Evolutionary conservation across 225 moss, liverwort and hornwort genomes (phyloP), one percentile per base, ranked within the genome.

Genomic region (Physcomitrium patens): DNA sequence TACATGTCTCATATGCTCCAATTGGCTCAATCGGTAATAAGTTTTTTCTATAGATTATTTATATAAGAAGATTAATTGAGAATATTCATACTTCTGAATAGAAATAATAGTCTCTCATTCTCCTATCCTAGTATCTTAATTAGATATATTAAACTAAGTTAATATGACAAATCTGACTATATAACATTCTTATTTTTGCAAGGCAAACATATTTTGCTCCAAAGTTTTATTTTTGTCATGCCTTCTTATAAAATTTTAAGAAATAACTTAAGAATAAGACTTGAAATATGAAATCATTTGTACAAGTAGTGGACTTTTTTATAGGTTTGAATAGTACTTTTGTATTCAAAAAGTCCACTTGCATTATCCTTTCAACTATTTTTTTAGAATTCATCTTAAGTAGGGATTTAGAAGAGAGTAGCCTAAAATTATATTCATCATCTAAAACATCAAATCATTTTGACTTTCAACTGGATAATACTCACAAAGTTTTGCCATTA

Each of bases 301-400:
- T 12, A 44, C 53, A 59, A 59, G 47, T 69, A 61, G 19, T 52
- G 43, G 16, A 37, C 22, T 42, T 63, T 71, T 28, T 68, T 58
- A 67, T 91, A 95, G 95, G 91, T 72, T 81, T 97, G 41, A 94
- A 94, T 73, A 93, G 91, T 67, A 97, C 97, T 42, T 93, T 97
- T 67, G 84, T 97, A 61, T 94, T 97, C 78, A 97, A 76, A 71
- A 97, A 87, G 69, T 79, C 84, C 69, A 76, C 64, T 55, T 72
- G 48, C 48, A 15, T 63, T 68, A 31, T 59, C 51, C 67, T 14
- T 78, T 71, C 75, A 19, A 11, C 51, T 12, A 45, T 58, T 5
- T 58, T 71, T 46, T 68, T 49, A 70, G 77, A 74, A 12, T 78
- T 50, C 41, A 71, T 31, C 24, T 75, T 81, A 10, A 71, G 64